Evolutionary conservation across 2,329 filamentous ascomycete species (phyloP), one percentile per base, ranked within the genome.

Genomic region (Aspergillus viridinutans): DNA sequence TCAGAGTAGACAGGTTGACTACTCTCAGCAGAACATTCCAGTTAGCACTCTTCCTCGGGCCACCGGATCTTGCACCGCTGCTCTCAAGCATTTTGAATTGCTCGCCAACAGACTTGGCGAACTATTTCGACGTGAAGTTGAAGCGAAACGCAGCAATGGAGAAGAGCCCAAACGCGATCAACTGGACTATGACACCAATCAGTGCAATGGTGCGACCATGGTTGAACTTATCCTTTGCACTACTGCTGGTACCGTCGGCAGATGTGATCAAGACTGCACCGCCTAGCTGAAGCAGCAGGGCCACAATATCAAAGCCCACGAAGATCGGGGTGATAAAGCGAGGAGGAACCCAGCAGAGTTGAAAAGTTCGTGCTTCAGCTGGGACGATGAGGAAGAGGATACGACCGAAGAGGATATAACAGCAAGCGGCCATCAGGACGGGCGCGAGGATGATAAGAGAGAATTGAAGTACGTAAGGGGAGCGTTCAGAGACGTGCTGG

Each of bases 111-210:
- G 59, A 58, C 6, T 62, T 59, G 4, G 61, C 61, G 61, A 78
- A 79, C 25, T 64, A 65, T 55, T 70, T 74, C 1, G 76, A 78
- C 4, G 74, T 76, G 53, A 80, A 78, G 59, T 80, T 76, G 61
- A 81, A 81, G 6, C 79, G 74, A 3, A 73, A 67, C 0, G 78
- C 78, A 5, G 79, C 67, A 26, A 81, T 55, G 4, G 71, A 72
- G 55, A 81, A 81, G 2, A 81, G 66, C 0, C 78, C 78, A 56
- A 81, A 81, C 1, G 75, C 78, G 0, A 62, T 63, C 12, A 82
- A 69, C 56, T 81, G 78, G 1, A 78, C 57, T n/a, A 68, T 69
- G 6, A 78, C 73, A n/a, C 76, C 76, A 3, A 65, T 64, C 20
- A 76, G 64, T 2, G 76, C 76, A 35, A 79, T 69, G 7, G 67